Evolutionary conservation across 208 protist genomes (phyloP), one percentile per base, ranked within the genome.

Genomic region (Leptomonas pyrrhocoris): DNA sequence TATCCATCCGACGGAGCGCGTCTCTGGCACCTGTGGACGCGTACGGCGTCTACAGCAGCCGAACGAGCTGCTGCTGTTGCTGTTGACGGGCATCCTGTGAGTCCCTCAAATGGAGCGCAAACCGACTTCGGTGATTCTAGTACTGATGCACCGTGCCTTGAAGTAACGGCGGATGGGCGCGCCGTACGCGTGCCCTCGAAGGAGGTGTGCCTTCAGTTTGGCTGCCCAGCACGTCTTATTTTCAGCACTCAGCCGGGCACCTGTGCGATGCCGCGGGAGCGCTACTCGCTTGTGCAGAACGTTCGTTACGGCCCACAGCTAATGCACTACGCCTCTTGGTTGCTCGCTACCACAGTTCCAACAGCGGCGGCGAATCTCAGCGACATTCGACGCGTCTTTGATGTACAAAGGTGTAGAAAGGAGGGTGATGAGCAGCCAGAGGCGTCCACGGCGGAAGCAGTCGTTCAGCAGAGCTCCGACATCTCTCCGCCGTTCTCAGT

Each of bases 121-220:
- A 13, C 11, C 8, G 1, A 0, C 43, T 0, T n/a, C 8, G n/a
- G 7, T 6, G 23, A 28, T 0, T 12, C 42, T 43, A 27, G 28
- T 19, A 7, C 15, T 21, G 57, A 28, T 43, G 57, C 16, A 2
- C 54, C 36, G 4, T 16, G 15, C 12, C 30, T 75, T 7, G 69
- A 75, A 54, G 43, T 34, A 18, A 49, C 61, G 0, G n/a, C 16
- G 4, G 46, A 59, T 27, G 69, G 69, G 18, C 3, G 12, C 15
- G 69, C 54, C 1, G 61, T 75, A 16, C 59, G 69, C 4, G 42
- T 53, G 1, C 69, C 69, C 1, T 45, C 69, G 16, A 21, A 13
- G 12, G 69, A 68, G 54, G 19, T 5, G 42, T 75, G 69, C 23
- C 40, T 75, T 23, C 61, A 75, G 54, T 25, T 34, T 1, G 69